Conservation (phyloP, 768 basidiomycete genomes). For the Pulveroboletus frians region DNA sequence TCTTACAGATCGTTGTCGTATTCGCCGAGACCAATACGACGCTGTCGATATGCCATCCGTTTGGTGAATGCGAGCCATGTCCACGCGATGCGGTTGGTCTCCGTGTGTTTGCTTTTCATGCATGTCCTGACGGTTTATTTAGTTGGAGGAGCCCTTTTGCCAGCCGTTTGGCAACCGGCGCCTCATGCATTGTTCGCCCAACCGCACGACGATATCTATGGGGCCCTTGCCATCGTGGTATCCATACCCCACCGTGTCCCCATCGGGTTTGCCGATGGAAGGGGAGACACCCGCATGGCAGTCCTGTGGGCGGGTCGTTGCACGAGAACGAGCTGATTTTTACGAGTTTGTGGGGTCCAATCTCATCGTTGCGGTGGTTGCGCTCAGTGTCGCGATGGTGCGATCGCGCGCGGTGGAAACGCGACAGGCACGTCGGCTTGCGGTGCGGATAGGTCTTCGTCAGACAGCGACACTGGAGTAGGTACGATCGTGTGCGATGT, state of each 20-base stretch:
- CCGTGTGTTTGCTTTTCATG: constrained; percentile 2
- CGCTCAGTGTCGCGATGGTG: constrained; percentile 60
- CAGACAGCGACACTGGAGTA: constrained; percentile 6
- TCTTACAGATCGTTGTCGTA: constrained; percentile 8
- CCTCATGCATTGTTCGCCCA: constrained; percentile 69
- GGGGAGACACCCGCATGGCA: constrained; percentile 85
- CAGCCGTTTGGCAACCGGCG: constrained; percentile 94
- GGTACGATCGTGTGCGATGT: neutral
- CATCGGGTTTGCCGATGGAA: constrained; percentile 9
- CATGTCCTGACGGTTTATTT: constrained; percentile 5
- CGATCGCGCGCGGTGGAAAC: constrained; percentile 65
- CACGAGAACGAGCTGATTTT: constrained; percentile 78
- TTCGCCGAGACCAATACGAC: constrained; percentile 2
- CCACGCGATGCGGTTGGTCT: constrained; percentile 53
- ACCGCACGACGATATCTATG: constrained; percentile 25
- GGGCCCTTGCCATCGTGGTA: constrained; percentile 14
- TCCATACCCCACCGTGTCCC: constrained; percentile 8
- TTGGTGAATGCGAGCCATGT: constrained; percentile 58
- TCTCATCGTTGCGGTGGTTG: constrained; percentile 60
- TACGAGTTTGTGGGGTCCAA: constrained; percentile 90
- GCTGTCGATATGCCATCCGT: constrained; percentile 43
- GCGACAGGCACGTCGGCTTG: constrained; percentile 74
- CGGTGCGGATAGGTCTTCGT: constrained; percentile 75
- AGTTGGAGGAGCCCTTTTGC: constrained; percentile 88
- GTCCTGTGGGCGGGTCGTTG: constrained; percentile 82